Evolutionary conservation across 2,329 filamentous ascomycete genomes (phyloP), one percentile per base, ranked within the genome.

Genomic region (Fusarium sp.): DNA sequence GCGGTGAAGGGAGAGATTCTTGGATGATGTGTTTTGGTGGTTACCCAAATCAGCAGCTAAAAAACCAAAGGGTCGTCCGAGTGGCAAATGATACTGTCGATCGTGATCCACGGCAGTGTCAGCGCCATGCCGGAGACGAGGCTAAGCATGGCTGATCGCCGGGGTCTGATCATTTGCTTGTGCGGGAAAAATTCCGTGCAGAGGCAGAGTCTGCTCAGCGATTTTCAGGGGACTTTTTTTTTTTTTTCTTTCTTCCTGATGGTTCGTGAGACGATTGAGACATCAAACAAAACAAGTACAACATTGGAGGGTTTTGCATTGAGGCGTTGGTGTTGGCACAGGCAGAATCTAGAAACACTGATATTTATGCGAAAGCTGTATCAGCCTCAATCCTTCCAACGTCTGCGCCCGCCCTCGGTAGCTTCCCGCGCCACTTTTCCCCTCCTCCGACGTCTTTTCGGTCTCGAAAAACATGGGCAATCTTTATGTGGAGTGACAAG

Each of bases 81-180:
- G 61, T 52, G 74, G 72, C 67, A 70, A 69, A 75, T 70, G 63
- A 67, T 66, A 39, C 20, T 57, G 76, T 67, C 70, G 76, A 77
- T 77, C 76, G 58, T 11, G 43, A 68, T 59, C 54, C 37, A 66
- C 68, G 58, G 56, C 16, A 58, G 59, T 52, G 35, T 37, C 50
- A 54, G 57, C 43, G 66, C 43, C 63, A 68, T 48, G 32, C 45
- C 52, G 50, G 25, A 60, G 64, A 65, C n/a, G 37, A 63, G 30
- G 61, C 54, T 65, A 64, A 48, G 60, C 56, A 60, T 56, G 48
- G 68, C 41, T 58, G 76, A 76, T 76, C 68, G 25, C 27, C 67
- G 27, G 39, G 39, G 43, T 58, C 61, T 63, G 71, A 76, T 75
- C 73, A 59, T 65, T 65, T 57, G 66, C 70, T 58, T 57, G 52